These are phyloP conservation scores for Microdochium bolleyi DNA, from an alignment of 2,329 filamentous ascomycete species.

Conservation along the genomic window DNA sequence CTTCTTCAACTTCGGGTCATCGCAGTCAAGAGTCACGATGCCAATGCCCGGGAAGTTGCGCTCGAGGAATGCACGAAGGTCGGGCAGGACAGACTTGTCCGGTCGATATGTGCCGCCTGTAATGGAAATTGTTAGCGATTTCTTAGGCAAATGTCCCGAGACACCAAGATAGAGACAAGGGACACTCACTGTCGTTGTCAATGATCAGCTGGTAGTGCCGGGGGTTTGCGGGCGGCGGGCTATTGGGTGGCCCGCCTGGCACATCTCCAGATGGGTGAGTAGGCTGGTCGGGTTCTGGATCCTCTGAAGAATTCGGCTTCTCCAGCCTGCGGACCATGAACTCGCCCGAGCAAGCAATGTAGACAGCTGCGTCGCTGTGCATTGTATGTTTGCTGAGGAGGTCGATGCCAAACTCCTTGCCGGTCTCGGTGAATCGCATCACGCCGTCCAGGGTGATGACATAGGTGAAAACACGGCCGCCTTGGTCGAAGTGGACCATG, in stretches of 20 bases:
- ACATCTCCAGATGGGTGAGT: constrained; percentile 44
- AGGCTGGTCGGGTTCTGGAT: constrained; percentile 31
- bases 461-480: constrained; percentile 84
- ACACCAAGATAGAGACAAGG: neutral
- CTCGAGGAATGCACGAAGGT: constrained; percentile 63
- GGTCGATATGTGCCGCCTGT: constrained; percentile 74
- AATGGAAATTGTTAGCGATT: neutral
- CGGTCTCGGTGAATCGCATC: constrained; percentile 88
- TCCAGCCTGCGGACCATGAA: constrained; percentile 75
- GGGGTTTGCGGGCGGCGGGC: constrained; percentile 35
- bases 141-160: neutral
- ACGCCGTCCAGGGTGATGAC: constrained; percentile 81
- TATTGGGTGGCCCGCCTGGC: constrained; percentile 35
- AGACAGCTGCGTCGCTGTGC: constrained; percentile 87
- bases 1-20: constrained; percentile 62
- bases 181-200: constrained; percentile 68
- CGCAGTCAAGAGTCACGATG: constrained; percentile 68
- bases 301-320: constrained; percentile 34
- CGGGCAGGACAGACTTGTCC: constrained; percentile 65
- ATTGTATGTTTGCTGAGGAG: constrained; percentile 92
- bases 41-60: constrained; percentile 70
- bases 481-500: constrained; percentile 79
- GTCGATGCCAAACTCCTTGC: constrained; percentile 92
- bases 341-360: constrained; percentile 87
- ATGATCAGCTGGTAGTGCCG: constrained; percentile 76